Percentiles rank a stretch among this genome's conserved stretches.
Evolutionary conservation across 192 early-diverging fungal species (phyloP).

Genomic region (Endogone sp.): DNA sequence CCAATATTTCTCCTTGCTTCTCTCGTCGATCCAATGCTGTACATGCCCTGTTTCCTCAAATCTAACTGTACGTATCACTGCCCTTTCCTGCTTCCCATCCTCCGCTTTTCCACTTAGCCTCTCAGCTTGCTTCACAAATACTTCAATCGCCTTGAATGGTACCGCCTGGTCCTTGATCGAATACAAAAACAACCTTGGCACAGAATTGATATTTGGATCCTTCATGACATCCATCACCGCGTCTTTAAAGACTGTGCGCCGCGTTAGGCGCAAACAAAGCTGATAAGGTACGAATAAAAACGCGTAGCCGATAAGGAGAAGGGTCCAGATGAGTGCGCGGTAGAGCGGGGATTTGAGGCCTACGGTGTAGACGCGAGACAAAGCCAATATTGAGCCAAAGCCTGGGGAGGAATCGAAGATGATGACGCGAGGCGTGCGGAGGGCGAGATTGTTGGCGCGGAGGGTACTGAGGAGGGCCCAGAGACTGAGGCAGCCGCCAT

Average conservation of each 20-base stretch:
- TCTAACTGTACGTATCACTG: background rate
- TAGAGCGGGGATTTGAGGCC: background rate
- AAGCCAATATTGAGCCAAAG: background rate
- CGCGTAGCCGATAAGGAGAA: background rate
- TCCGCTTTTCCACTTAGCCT: background rate
- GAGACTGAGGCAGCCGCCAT: background rate
- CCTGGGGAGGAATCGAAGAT: conserved; percentile 1
- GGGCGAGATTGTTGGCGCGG: background rate
- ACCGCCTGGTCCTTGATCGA: background rate
- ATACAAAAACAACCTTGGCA: background rate
- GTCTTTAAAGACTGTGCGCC: background rate
- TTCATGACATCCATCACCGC: background rate
- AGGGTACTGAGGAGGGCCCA: background rate
- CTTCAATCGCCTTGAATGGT: background rate
- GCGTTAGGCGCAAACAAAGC: background rate
- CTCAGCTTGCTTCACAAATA: background rate
- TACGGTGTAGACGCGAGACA: background rate
- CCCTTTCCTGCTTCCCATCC: background rate
- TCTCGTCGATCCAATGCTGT: background rate
- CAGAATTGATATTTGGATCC: background rate
- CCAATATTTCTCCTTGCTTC: background rate
- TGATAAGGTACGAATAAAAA: background rate
- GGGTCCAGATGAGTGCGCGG: background rate
- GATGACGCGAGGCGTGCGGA: background rate
- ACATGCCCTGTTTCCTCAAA: background rate